Evolutionary conservation across 805 yeast genomes (phyloP).

Genomic region (Helenozyma baotianmanensis): DNA sequence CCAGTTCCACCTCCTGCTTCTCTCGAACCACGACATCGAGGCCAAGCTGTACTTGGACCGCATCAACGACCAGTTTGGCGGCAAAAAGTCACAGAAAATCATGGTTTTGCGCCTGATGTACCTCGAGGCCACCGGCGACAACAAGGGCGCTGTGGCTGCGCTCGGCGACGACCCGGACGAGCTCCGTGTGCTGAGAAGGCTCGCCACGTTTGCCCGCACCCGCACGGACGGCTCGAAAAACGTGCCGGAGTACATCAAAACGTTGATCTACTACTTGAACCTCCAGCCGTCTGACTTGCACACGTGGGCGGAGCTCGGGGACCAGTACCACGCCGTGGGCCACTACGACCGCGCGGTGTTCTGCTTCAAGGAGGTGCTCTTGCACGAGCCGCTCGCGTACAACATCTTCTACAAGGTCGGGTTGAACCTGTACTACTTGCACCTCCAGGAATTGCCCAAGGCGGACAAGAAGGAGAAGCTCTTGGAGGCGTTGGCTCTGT

Average conservation of each 20-base stretch:
- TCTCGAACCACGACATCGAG: constrained; percentile 60
- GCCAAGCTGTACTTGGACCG: constrained; percentile 65
- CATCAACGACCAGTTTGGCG: constrained; percentile 64
- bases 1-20: constrained; percentile 61
- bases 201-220: constrained; percentile 30
- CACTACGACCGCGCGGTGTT: constrained; percentile 64
- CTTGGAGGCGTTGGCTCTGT: constrained; percentile 19
- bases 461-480: constrained; percentile 27
- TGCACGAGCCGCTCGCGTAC: constrained; percentile 67
- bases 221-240: constrained; percentile 15
- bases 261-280: constrained; percentile 52
- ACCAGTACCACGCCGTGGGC: constrained; percentile 55
- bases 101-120: constrained; percentile 51
- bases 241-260: constrained; percentile 43
- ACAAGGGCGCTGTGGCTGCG: constrained; percentile 22
- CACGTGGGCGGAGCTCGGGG: constrained; percentile 74
- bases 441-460: constrained; percentile 17
- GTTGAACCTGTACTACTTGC: constrained; percentile 26
- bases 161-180: constrained; percentile 32
- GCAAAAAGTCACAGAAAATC: constrained; percentile 51
- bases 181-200: constrained; percentile 31
- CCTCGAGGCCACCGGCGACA: constrained; percentile 49
- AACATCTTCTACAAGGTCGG: constrained; percentile 63
- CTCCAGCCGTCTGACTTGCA: constrained; percentile 70
- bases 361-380: constrained; percentile 64